Evolutionary conservation across 371 early-diverging fungal species (phyloP), one percentile per base, ranked within the genome.

Genomic region (Mortierella sp.): DNA sequence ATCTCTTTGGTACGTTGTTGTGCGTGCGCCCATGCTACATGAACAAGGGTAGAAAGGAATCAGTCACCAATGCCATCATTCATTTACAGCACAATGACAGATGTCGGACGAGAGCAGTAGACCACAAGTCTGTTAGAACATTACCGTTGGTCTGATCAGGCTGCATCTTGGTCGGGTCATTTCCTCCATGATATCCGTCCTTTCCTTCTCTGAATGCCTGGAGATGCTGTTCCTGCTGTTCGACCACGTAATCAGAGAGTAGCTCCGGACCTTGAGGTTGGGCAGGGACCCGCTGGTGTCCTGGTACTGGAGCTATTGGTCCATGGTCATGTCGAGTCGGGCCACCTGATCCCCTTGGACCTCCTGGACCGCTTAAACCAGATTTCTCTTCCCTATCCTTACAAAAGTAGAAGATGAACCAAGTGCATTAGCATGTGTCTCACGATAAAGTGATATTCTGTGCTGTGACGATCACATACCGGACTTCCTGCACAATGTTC

Each of bases 121-220:
- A n/a, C n/a, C n/a, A n/a, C n/a, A n/a, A n/a, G n/a, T n/a, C n/a
- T n/a, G n/a, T n/a, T n/a, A n/a, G n/a, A n/a, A n/a, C n/a, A n/a
- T 29, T 67, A 67, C 67, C 55, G 34, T 39, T 52, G 37, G 25
- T 67, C 28, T 43, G 57, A 5, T 61, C 61, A 1, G 9, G 16
- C 1, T 24, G 27, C 44, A 28, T 6, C 16, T 49, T 44, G 24
- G 13, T 56, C 6, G 74, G 74, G 29, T 73, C 63, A 16, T 47
- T 29, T 7, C 74, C 74, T 16, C 64, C 74, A 56, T 73, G 74
- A 40, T 73, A 67, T 14, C 67, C 74, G 44, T 74, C 74, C 0
- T n/a, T n/a, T n/a, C 59, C 67, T 17, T 53, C 49, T 37, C 56
- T 54, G 50, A 70, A 63, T 22, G 46, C 71, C 37, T 60, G 61